Evolutionary conservation across 345 rosid species (phyloP).

Genomic region (Citrus trifoliata): DNA sequence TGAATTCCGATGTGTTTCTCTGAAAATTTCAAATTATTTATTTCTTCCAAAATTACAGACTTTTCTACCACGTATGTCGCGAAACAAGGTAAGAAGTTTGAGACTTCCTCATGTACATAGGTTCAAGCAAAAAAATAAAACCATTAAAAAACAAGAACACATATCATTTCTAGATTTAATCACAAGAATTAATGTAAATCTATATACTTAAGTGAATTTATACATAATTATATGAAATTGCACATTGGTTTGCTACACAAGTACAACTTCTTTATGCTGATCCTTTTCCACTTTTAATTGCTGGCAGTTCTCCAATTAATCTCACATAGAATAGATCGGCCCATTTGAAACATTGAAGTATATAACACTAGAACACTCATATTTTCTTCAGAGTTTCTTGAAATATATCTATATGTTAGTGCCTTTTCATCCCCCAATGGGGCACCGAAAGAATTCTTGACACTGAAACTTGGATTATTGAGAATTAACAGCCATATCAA

Average conservation of each 20-base stretch:
- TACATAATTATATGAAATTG: too few species aligned
- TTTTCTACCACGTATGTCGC: too few species aligned
- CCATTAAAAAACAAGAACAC: too few species aligned
- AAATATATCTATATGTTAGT: neutral
- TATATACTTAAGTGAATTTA: too few species aligned
- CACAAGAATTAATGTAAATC: neutral
- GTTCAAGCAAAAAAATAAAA: neutral
- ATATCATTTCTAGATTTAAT: too few species aligned
- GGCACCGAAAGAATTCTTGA: neutral
- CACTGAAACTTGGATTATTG: neutral
- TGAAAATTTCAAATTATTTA: too few species aligned
- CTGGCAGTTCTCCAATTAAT: neutral
- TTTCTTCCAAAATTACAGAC: too few species aligned
- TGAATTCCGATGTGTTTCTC: too few species aligned
- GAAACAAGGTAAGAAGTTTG: too few species aligned
- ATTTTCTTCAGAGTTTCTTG: neutral
- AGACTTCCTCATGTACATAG: too few species aligned
- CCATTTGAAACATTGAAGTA: neutral
- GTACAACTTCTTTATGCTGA: neutral
- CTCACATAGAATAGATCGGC: neutral
- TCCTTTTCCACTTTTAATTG: neutral
- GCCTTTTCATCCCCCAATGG: neutral
- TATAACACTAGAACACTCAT: neutral
- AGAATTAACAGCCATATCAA: conserved; percentile 27
- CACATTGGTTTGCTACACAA: neutral